Conservation (phyloP, 768 basidiomycete species). For the Lactarius evosmus region DNA sequence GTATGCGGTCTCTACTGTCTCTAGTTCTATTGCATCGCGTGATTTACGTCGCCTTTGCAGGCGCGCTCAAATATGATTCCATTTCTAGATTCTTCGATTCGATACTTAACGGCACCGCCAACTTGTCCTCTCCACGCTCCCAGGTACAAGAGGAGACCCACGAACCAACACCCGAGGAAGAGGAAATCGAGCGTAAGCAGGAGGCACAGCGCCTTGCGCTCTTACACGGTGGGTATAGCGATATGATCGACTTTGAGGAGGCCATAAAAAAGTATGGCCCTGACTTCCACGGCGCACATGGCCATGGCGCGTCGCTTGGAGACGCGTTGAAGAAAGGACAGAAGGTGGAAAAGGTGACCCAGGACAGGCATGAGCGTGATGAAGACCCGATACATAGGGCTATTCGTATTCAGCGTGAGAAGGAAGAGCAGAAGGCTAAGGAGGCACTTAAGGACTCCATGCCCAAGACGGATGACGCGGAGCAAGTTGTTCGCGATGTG, state of each 20-base stretch:
- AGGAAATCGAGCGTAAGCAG: constrained; percentile 49
- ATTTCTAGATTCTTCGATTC: constrained; percentile 72
- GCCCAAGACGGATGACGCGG: constrained; percentile 31
- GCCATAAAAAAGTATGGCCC: constrained; percentile 42
- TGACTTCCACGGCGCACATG: constrained; percentile 44
- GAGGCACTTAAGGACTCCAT: constrained; percentile 22
- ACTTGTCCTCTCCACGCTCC: constrained; percentile 45
- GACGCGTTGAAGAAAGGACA: constrained; percentile 36
- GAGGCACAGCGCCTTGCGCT: constrained; percentile 53
- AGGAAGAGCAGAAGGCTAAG: constrained; percentile 26
- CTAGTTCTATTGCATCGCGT: background rate
- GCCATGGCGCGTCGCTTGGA: constrained; percentile 45
- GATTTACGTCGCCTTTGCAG: constrained; percentile 38
- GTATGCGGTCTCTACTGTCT: constrained; percentile 37
- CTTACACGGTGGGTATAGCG: constrained; percentile 48
- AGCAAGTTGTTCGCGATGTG: constrained; percentile 29
- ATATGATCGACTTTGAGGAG: constrained; percentile 52
- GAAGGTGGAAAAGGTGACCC: constrained; percentile 24
- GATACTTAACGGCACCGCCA: constrained; percentile 62
- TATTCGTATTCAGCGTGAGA: constrained; percentile 32
- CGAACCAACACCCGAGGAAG: constrained; percentile 34
- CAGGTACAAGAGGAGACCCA: constrained; percentile 8
- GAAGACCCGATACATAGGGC: constrained; percentile 33
- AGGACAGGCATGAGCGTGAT: constrained; percentile 23
- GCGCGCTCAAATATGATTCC: constrained; percentile 68